Percentiles rank a stretch among this genome's conserved stretches.
Evolutionary conservation across 2,329 filamentous ascomycete species (phyloP).

Genomic region (Trichophyton verrucosum): DNA sequence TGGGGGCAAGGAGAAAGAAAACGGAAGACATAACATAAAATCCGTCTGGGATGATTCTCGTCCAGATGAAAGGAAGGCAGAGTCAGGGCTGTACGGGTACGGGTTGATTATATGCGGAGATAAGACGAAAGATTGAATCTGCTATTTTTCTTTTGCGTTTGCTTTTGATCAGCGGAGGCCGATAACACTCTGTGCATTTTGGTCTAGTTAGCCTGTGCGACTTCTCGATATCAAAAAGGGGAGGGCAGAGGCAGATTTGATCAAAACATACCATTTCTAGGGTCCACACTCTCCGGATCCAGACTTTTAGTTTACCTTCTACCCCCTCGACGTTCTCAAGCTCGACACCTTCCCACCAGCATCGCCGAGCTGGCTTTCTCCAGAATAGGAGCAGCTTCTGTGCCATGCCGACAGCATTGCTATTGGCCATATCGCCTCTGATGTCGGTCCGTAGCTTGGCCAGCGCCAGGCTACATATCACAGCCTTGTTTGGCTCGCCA

Average conservation of each 20-base stretch:
- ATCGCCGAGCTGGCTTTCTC: constrained; percentile 89
- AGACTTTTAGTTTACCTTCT: constrained; percentile 86
- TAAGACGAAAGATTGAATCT: not conserved
- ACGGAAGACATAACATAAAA: not conserved
- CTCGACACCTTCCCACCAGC: constrained; percentile 98
- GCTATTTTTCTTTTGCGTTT: not conserved
- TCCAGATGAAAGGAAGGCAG: no score
- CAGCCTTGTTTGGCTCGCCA: constrained; percentile 95
- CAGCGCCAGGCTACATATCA: constrained; percentile 91
- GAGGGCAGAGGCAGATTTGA: not conserved
- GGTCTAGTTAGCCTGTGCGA: not conserved
- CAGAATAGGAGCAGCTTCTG: constrained; percentile 96
- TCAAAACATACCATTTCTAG: constrained; percentile 66
- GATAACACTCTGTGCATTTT: constrained; percentile 11
- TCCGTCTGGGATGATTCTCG: not conserved
- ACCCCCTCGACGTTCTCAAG: constrained; percentile 80
- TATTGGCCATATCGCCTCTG: constrained; percentile 59
- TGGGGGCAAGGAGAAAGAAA: not conserved
- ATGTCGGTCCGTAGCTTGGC: constrained; percentile 88
- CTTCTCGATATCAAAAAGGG: not conserved
- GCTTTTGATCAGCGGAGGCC: constrained; percentile 10
- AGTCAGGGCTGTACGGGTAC: not conserved
- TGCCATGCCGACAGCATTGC: constrained; percentile 83
- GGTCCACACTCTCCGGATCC: constrained; percentile 97
- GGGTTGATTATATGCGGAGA: not conserved